Base-by-base conservation (phyloP, 1,284 basidiomycete genomes). In the Ceratobasidium theobromae region DNA sequence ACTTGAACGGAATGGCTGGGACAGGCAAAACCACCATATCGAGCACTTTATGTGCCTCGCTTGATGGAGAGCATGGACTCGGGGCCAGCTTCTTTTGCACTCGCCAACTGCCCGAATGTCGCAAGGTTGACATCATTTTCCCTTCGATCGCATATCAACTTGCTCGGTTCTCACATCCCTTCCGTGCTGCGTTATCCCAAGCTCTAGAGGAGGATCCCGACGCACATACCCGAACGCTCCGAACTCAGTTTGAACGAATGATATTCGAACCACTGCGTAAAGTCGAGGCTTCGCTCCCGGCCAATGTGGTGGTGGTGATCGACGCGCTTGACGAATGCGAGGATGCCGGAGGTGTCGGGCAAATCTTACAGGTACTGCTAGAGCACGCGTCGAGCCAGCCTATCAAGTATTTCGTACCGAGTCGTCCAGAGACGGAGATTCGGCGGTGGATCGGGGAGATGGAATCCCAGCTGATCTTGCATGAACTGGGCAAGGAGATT, bases 1-100 rank as follows among this genome's bases (percentile, higher is more conserved):
- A 40, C 38, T 25, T 57, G 4, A 57, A 57, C 40, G 53, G 53
- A 2, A 57, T 57, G 53, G 53, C 53, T 21, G 53, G 43, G n/a
- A 51, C 48, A 12, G 72, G 72, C 4, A 73, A 38, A 38, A 38
- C 35, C 35, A 38, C 35, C 6, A 70, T 73, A 30, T 68, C 72
- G 8, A 33, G 18, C 21, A 33, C 14, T 35, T 32, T 53, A 23
- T 53, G 52, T 25, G 2, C 28, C 11, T 4, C n/a, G 2, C 32
- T 53, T 2, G n/a, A 53, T 4, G 14, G 16, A 4, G 21, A 2
- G 16, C n/a, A 33, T 5, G n/a, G 21, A n/a, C 52, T 53, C 30
- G 52, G 14, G 1, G 52, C 52, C 18, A 53, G 52, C 21, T 53
- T 53, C 30, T 53, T 53, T 69, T 76, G 73, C 45, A 72, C 74